Conservation (phyloP, 2,329 filamentous ascomycete species). For the Trichoderma atrobrunneum region DNA sequence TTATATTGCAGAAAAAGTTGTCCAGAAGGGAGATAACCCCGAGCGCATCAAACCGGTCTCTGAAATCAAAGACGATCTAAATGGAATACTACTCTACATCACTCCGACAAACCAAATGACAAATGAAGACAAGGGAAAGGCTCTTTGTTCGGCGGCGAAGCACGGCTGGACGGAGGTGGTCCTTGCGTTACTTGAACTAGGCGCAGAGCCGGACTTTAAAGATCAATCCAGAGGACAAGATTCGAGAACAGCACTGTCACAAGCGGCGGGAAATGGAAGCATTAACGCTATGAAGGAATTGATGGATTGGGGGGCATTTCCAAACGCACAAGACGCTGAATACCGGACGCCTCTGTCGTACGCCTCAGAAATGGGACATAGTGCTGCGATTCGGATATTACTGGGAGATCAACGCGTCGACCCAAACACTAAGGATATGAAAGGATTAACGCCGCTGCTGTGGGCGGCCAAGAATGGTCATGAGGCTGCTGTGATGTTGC, state of each 20-base stretch:
- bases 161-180: not conserved
- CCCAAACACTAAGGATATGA: accelerated
- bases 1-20: accelerated
- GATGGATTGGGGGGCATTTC: not conserved
- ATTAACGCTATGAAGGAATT: not conserved
- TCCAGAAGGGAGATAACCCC: not conserved
- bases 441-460: accelerated
- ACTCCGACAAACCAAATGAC: not conserved
- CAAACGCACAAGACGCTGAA: accelerated
- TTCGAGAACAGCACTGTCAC: not conserved
- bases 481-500: not conserved
- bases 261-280: not conserved
- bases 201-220: not conserved
- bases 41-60: not conserved
- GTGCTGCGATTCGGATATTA: accelerated
- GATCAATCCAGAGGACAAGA: accelerated
- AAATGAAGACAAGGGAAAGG: not conserved
- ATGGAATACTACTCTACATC: not conserved
- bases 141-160: not conserved
- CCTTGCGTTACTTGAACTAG: not conserved
- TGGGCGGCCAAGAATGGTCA: not conserved
- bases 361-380: not conserved
- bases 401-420: not conserved
- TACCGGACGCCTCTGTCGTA: not conserved
- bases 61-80: not conserved